Conservation (phyloP, 345 rosid genomes). For the Eucalyptus camaldulensis region DNA sequence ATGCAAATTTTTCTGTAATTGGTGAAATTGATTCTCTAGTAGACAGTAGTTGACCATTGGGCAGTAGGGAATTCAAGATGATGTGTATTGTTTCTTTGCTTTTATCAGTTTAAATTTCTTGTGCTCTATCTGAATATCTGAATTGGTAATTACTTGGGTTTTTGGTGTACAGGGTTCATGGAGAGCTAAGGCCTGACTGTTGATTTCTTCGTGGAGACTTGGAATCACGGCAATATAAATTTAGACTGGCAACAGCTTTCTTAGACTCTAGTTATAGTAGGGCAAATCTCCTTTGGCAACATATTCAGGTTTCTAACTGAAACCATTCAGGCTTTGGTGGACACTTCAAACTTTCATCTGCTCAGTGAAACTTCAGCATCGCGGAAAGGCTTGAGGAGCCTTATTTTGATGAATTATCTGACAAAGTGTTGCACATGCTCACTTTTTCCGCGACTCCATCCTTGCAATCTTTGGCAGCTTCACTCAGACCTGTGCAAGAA, state of each 20-base stretch:
- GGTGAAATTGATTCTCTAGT: background rate
- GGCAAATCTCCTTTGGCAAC: slow-evolving; percentile 48
- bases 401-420: background rate
- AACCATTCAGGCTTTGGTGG: background rate
- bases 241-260: background rate
- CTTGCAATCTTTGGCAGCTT: background rate
- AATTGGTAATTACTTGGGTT: background rate
- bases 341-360: background rate
- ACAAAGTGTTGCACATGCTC: background rate
- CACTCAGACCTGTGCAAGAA: background rate
- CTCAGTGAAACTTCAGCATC: slow-evolving; percentile 15
- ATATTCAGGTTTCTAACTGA: background rate
- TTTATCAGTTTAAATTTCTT: background rate
- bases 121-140: background rate
- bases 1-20: background rate
- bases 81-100: background rate
- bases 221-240: background rate
- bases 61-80: background rate
- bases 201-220: background rate
- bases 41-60: background rate
- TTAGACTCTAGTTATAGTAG: background rate
- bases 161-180: background rate
- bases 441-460: background rate
- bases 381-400: slow-evolving; percentile 38
- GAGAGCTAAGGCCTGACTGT: background rate